Base-by-base conservation (phyloP, 176 grass and related monocot genomes). In the Aegilops sharonensis region DNA sequence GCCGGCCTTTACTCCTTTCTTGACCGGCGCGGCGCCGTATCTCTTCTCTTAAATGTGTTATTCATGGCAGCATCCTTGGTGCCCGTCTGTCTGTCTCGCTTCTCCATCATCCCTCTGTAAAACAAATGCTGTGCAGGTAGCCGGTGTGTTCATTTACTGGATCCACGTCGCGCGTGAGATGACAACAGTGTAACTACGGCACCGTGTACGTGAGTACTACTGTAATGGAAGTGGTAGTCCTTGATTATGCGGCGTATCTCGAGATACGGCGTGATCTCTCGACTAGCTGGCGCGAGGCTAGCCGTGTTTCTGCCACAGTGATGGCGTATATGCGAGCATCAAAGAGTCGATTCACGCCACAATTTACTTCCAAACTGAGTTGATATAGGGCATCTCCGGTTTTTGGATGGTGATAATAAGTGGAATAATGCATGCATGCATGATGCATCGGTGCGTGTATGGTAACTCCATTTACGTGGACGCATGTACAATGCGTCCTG, bases 1-100 rank as follows among this genome's bases (percentile, higher is more conserved):
- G 61, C 62, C 25, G 65, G 42, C 12, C 74, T 81, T 89, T 36
- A 88, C 87, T 71, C 73, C 73, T 10, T 77, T 8, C 80, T 75
- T 27, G 66, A 39, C 75, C 37, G 21, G 9, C 59, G 59, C 6
- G 40, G 56, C 43, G 5, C 83, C 83, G 77, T 70, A 85, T 81
- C 77, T 36, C 9, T 8, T 6, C 18, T 60, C 82, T 66, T 68
- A 20, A 77, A 85, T 85, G 83, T 11, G 42, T 50, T 9, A 14
- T 20, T 8, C 11, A 59, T 63, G 11, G 1, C 36, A 21, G 50
- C 50, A 54, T 54, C 50, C 18, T 78, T 34, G 2, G 5, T 54
- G 1, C 34, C 75, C 5, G 56, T 9, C 18, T 59, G 42, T 9
- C 20, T 60, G 42, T 50, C 72, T 70, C 48, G 54, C 34, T 20